Evolutionary conservation across 768 basidiomycete genomes (phyloP).

Genomic region (Rhodotorula paludigena): DNA sequence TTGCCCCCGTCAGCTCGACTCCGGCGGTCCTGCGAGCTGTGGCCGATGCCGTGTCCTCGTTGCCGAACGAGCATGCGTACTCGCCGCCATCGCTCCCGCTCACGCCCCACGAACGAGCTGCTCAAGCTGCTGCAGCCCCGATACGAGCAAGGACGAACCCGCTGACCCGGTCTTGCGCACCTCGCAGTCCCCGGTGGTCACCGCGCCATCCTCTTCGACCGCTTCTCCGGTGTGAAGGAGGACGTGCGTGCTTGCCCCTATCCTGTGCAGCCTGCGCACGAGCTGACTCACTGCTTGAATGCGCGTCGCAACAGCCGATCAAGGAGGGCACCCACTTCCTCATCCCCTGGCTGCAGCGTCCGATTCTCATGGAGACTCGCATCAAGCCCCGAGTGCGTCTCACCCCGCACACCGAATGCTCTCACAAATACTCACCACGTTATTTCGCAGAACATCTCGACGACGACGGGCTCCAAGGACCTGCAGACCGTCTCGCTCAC

Average conservation of each 20-base stretch:
- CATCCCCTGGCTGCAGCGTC: constrained; percentile 85
- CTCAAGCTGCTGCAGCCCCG: too few species aligned
- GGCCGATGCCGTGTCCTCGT: too few species aligned
- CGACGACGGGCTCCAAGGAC: constrained; percentile 93
- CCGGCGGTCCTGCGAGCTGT: background rate
- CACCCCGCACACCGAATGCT: background rate
- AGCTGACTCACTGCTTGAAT: background rate
- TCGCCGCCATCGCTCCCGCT: background rate
- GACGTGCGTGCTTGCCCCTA: constrained; percentile 13
- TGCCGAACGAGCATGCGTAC: background rate
- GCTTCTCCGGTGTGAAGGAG: constrained; percentile 56
- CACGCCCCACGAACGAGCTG: too few species aligned
- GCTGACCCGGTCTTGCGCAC: background rate
- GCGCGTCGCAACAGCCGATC: constrained; percentile 57
- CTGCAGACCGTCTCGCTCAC: constrained; percentile 98
- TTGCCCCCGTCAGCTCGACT: background rate
- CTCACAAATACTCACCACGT: background rate
- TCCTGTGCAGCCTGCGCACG: too few species aligned
- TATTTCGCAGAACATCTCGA: constrained; percentile 97
- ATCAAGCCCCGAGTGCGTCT: constrained; percentile 81
- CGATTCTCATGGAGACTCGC: constrained; percentile 94
- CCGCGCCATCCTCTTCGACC: constrained; percentile 81
- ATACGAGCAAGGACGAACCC: background rate
- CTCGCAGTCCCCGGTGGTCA: constrained; percentile 38
- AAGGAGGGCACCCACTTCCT: constrained; percentile 94